Conservation (phyloP, 306 rosid species). For the Gastrolobium villosum region DNA sequence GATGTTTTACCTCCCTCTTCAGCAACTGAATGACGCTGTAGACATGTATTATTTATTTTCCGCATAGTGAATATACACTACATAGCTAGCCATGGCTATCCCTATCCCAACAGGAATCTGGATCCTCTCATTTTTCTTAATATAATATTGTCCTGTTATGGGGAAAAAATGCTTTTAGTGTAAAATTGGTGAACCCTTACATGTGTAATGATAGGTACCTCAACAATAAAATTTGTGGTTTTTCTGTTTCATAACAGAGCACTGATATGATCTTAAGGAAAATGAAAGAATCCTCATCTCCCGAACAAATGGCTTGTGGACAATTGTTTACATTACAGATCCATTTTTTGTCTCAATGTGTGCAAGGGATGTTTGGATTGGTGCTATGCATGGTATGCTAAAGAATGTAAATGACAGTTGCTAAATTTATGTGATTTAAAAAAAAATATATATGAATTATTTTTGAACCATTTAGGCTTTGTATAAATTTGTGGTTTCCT, state of each 20-base stretch:
- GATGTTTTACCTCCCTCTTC: conserved; percentile 21
- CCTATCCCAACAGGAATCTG: conserved; percentile 1
- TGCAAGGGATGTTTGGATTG: conserved; percentile 8
- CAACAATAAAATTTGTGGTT: neutral
- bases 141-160: neutral
- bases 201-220: neutral
- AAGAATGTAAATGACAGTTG: neutral
- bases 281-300: neutral
- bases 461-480: neutral
- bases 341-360: neutral
- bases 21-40: conserved; percentile 23
- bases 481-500: neutral
- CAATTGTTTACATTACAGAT: neutral
- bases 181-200: neutral
- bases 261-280: neutral
- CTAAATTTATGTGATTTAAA: neutral
- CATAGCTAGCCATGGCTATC: neutral
- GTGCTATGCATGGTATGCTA: conserved; percentile 12
- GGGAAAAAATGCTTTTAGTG: neutral
- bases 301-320: neutral
- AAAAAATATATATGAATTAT: too few relatives aligned
- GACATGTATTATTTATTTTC: conserved; percentile 42
- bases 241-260: neutral
- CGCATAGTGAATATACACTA: conserved; percentile 12
- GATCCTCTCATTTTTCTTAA: conserved; percentile 15